Base-by-base conservation (phyloP, 2,329 filamentous ascomycete species). In the Nemania sp. region DNA sequence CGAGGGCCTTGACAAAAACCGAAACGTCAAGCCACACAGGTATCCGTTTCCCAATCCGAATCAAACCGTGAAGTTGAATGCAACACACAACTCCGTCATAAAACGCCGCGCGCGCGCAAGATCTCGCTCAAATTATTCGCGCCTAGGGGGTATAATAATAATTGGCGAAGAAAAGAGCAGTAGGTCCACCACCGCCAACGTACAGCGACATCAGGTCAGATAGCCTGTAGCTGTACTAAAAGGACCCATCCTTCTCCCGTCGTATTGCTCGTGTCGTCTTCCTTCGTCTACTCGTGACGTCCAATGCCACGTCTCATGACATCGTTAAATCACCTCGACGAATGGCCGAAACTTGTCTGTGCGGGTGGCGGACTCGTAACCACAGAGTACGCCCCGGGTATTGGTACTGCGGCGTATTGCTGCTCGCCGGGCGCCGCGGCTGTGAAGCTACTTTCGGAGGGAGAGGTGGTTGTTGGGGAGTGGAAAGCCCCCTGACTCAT, bases 341-440 rank as follows among this genome's bases (percentile, higher is more conserved):
- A 42, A n/a, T 47, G 54, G 13, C 79, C 76, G 65, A 83, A 84
- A 21, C 68, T 73, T 12, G 75, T 77, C 71, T 80, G 79, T 43
- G 68, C 73, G 9, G 78, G 76, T 34, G 78, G 79, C 35, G 83
- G 82, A 69, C 79, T 83, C 75, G 79, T 82, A 57, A 86, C 68
- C 5, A 80, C 80, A 59, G 80, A 80, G 73, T 97, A 97, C 0
- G 92, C 90, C 5, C 90, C 90, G 0, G 94, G 94, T 61, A 97
- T 97, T 0, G 93, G 91, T 34, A 97, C 94, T 20, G 89, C 80
- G 12, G 88, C 93, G 75, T 97, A 97, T 50, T 87, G 86, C 69
- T 90, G 86, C 81, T 97, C 94, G 49, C 92, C 90, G 0, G 90
- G 87, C 10, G 90, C 90, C 25, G 87, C 83, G 11, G 83, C 84